Base-by-base conservation (phyloP, 1,284 basidiomycete species). In the Kalmanozyma brasiliensis region DNA sequence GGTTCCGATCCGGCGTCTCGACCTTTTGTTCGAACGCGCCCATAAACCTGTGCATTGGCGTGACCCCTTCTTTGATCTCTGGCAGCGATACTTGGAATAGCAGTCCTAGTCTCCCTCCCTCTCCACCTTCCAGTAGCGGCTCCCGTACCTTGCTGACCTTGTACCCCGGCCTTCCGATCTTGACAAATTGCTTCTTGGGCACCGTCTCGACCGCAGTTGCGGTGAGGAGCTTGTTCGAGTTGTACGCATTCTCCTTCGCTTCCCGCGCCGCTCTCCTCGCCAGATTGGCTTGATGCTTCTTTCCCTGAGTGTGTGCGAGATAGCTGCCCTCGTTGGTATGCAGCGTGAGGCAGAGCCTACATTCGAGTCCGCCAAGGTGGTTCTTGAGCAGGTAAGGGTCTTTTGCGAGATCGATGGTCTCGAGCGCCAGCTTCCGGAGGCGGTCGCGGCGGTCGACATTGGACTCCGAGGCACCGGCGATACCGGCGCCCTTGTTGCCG, bases 241-340 rank as follows among this genome's bases (percentile, higher is more conserved):
- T 59, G 53, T 65, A 62, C 0, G 63, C 63, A 22, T 46, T 52
- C 23, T 98, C 94, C 82, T 97, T 95, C 49, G 93, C 91, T 85
- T 98, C 96, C 55, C 90, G 88, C 11, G 95, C 95, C 0, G 96
- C 96, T 74, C 96, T 89, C 41, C 96, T 88, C 4, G 95, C 96
- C 32, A 99, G 88, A 82, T 98, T 98, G 1, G 95, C 97, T 83
- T 98, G 96, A 81, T 98, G 96, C 83, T 98, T 99, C 85, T 98
- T 98, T 26, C 96, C 96, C 85, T 98, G 96, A 0, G 96, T 99
- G 77, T 99, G 96, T 0, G 96, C 95, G 43, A 99, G 90, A 83
- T 99, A 99, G 19, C 94, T 97, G 23, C 96, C 96, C 85, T 99
- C 96, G 82, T 98, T 98, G 22, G 96, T 97, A 84, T 99, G 96